A percentile compares a stretch with the other conserved stretches of the same genome.
These are phyloP conservation scores for Populus tomentosa DNA, from an alignment of 441 rosid genomes.

Conservation along the genomic window DNA sequence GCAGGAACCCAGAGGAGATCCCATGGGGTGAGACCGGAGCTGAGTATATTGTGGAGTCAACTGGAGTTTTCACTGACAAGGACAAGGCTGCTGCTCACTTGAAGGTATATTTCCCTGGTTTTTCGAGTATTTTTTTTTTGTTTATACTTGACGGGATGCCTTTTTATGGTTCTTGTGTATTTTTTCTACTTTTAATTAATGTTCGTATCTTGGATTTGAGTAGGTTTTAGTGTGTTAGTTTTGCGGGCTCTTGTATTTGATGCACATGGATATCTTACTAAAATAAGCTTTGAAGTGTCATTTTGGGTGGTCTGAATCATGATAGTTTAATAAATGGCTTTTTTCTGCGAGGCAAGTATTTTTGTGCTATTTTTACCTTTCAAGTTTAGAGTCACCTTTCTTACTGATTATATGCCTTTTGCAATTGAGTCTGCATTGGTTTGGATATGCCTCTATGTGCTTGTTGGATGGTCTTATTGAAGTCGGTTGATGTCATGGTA, in stretches of 20 bases:
- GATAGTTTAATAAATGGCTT: neutral
- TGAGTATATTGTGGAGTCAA: slow-evolving; percentile 61
- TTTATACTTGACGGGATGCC: neutral
- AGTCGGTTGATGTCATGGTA: neutral
- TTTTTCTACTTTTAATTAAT: neutral
- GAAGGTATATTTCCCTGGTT: slow-evolving; percentile 33
- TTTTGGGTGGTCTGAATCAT: neutral
- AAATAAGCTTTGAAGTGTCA: neutral
- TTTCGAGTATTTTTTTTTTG: too few relatives aligned
- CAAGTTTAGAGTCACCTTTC: neutral
- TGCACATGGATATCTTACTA: too few relatives aligned
- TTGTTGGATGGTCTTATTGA: neutral
- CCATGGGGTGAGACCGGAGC: slow-evolving; percentile 77
- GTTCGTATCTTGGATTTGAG: neutral
- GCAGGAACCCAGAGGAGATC: slow-evolving; percentile 73
- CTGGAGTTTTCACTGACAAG: slow-evolving; percentile 79
- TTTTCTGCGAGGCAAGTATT: neutral
- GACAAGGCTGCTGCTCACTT: slow-evolving; percentile 80
- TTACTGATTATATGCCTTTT: neutral
- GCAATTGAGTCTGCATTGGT: neutral
- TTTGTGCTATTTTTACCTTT: neutral
- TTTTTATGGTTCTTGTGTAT: neutral
- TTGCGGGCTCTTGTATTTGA: neutral
- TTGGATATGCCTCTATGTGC: neutral
- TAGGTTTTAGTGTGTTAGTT: neutral